phyloP scores from a whole-genome alignment of 306 rosid genomes.

The Trifolium fragiferum region DNA sequence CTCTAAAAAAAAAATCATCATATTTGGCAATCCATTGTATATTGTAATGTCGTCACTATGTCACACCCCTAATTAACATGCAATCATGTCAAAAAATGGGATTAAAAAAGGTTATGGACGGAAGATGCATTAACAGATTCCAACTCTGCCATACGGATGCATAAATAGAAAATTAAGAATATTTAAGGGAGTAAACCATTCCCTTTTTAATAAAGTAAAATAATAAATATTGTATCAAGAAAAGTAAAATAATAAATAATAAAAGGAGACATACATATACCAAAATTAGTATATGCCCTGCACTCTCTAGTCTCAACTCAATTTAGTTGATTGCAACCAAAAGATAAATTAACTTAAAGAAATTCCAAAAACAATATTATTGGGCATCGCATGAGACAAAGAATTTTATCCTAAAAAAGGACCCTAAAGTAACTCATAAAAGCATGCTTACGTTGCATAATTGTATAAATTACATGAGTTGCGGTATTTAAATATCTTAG shows the following conservation, averaged over 20 bases:
- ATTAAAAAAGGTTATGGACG: constrained; percentile 31
- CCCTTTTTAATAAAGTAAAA: not conserved
- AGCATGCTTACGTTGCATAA: no score
- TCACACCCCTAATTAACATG: not conserved
- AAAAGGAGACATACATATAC: constrained; percentile 38
- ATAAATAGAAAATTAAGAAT: constrained; percentile 19
- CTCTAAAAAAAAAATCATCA: no score
- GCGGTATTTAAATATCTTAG: no score
- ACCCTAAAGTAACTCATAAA: not conserved
- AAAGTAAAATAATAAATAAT: not conserved
- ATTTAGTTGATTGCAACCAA: constrained; percentile 24
- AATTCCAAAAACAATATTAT: constrained; percentile 41
- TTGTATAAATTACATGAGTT: no score
- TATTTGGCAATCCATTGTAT: no score
- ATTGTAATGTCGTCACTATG: not conserved
- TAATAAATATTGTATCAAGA: no score
- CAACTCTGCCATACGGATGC: constrained; percentile 12
- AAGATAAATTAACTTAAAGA: constrained; percentile 12
- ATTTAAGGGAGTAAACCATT: constrained; percentile 16
- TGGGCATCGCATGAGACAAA: constrained; percentile 49
- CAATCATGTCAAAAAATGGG: constrained; percentile 6
- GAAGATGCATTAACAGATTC: constrained; percentile 44
- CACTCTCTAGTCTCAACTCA: constrained; percentile 37
- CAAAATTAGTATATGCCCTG: constrained; percentile 36
- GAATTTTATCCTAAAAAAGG: constrained; percentile 48